phyloP scores from a whole-genome alignment of 192 early-diverging fungal species.

The Chytriomyces sp. region DNA sequence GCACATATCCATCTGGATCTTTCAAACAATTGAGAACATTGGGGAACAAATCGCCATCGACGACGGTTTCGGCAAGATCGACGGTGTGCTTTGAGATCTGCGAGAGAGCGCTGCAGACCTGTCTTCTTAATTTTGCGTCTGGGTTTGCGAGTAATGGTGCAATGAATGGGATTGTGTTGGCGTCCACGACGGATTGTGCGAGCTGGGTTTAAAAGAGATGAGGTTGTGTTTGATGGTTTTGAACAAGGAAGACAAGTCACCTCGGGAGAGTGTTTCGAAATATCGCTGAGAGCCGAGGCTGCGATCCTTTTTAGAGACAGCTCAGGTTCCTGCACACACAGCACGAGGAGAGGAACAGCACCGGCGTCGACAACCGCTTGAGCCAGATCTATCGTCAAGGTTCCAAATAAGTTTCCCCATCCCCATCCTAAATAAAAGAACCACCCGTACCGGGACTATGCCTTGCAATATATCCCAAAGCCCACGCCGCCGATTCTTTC shows the following conservation, averaged over 20 bases:
- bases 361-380: constrained; percentile 65
- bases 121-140: constrained; percentile 61
- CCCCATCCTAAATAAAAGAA: neutral
- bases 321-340: constrained; percentile 65
- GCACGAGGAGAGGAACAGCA: constrained; percentile 59
- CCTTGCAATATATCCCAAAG: constrained; percentile 64
- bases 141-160: constrained; percentile 56
- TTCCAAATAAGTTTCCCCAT: neutral
- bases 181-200: constrained; percentile 65
- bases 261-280: constrained; percentile 64
- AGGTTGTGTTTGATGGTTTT: neutral
- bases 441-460: constrained; percentile 54
- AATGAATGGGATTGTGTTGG: constrained; percentile 57
- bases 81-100: constrained; percentile 65
- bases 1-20: constrained; percentile 57
- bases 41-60: constrained; percentile 64
- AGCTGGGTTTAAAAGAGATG: constrained; percentile 36
- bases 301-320: constrained; percentile 58
- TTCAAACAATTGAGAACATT: constrained; percentile 59
- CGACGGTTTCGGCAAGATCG: constrained; percentile 63
- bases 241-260: constrained; percentile 33
- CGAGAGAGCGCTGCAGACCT: constrained; percentile 60
- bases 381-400: constrained; percentile 48
- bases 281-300: constrained; percentile 61
- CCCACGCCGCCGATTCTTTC: constrained; percentile 65